Evolutionary conservation across 1,284 basidiomycete species (phyloP), one percentile per base, ranked within the genome.

Genomic region (Rhodotorula sp.): DNA sequence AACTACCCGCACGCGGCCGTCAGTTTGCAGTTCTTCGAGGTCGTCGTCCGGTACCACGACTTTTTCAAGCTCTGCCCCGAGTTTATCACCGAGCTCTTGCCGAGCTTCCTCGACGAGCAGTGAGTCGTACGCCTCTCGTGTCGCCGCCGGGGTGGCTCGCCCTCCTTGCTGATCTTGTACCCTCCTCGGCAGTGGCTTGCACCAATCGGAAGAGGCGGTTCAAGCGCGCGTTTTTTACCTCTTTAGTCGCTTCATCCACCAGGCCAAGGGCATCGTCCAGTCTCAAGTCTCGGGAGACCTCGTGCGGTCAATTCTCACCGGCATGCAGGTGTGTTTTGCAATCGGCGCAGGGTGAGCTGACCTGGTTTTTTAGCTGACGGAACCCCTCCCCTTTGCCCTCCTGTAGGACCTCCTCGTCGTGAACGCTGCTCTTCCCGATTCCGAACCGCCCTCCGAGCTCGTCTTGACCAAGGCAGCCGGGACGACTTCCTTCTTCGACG

Each of bases 41-140:
- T 92, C 31, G 86, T 88, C 15, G 88, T 93, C 21, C 88, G 97
- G 67, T 99, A 99, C 80, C 87, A 89, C 54, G 94, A 98, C 79
- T 98, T 98, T 81, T 99, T 98, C 87, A 93, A 92, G 81, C 88
- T 93, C 49, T 89, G 92, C 73, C 89, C 90, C 79, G 88, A 93
- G 74, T 90, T 89, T 77, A 90, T 98, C 73, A 84, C 91, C 78
- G 90, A 91, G 38, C 88, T 92, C 7, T 83, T 99, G 60, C 89
- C 95, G 77, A 90, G 92, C 2, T 93, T 99, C 85, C 86, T 99
- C 43, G 93, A 92, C 78, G 77, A 82, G 75, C 85, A 91, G 92
- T 93, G 50, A 43, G 31, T 61, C 34, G 34, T 34, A 34, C 34
- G 34, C 34, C 34, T 34, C 34, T 34, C 34, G 34, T 34, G 34